Percentiles rank a stretch among this genome's conserved stretches.
Evolutionary conservation across 1,284 basidiomycete species (phyloP).

Genomic region (Fomitopsis schrenkii): DNA sequence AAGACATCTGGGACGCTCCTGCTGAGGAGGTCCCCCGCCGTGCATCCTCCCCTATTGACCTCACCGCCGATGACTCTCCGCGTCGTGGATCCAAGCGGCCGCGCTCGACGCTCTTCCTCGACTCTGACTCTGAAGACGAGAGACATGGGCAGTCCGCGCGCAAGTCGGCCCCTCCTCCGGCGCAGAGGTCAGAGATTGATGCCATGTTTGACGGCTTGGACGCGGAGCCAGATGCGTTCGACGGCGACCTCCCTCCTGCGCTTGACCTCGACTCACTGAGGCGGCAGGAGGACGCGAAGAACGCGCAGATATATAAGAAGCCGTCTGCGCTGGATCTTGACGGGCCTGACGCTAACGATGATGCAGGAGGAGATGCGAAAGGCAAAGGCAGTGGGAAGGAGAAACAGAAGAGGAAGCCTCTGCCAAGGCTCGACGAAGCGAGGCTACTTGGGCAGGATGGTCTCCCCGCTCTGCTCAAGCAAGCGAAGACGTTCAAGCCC

Average conservation of each 20-base stretch:
- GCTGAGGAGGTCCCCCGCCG: slow-evolving; percentile 26
- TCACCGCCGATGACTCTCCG: slow-evolving; percentile 1
- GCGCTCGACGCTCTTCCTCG: slow-evolving; percentile 44
- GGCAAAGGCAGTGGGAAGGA: slow-evolving; percentile 21
- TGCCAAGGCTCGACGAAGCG: slow-evolving; percentile 68
- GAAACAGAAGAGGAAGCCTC: slow-evolving; percentile 46
- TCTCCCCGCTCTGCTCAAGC: slow-evolving; percentile 72
- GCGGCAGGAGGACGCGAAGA: slow-evolving; percentile 47
- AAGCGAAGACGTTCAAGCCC: slow-evolving; percentile 70
- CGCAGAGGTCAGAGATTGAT: slow-evolving; percentile 44
- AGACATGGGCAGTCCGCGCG: slow-evolving; percentile 15
- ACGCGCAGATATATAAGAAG: slow-evolving; percentile 23
- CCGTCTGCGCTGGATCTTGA: slow-evolving; percentile 43
- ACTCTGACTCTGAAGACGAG: slow-evolving; percentile 46
- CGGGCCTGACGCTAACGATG: slow-evolving; percentile 36
- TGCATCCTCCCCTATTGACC: slow-evolving; percentile 4
- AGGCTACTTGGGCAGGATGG: slow-evolving; percentile 69
- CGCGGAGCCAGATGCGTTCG: slow-evolving; percentile 31
- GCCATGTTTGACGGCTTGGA: slow-evolving; percentile 61
- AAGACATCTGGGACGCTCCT: slow-evolving; percentile 44
- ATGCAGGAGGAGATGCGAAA: slow-evolving; percentile 19
- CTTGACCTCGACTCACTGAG: slow-evolving; percentile 48
- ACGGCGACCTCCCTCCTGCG: slow-evolving; percentile 40
- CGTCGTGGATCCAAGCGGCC: slow-evolving; percentile 28
- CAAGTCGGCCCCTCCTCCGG: slow-evolving; percentile 14